These are phyloP conservation scores for Trichomonascaceae sp. DNA, from an alignment of 1,139 yeast genomes.

Conservation along the genomic window DNA sequence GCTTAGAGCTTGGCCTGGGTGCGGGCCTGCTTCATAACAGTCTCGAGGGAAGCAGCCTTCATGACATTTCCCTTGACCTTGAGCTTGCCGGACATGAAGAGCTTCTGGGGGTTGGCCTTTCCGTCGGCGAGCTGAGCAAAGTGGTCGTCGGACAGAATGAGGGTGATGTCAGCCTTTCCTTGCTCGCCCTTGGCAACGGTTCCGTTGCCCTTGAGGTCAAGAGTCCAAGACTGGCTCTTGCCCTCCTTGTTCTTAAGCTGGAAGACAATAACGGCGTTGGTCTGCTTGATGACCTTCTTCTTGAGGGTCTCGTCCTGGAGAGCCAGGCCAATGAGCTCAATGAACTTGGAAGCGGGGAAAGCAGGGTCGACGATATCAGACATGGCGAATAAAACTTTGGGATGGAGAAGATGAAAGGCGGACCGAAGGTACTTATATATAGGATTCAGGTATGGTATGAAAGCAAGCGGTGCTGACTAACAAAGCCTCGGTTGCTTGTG, in stretches of 20 bases:
- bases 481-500: neutral
- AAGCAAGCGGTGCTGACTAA: too few relatives aligned
- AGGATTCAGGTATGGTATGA: too few relatives aligned
- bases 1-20: constrained; percentile 36
- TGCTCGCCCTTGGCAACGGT: constrained; percentile 34
- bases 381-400: too few relatives aligned
- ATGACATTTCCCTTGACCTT: constrained; percentile 82
- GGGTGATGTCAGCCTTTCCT: constrained; percentile 50
- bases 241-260: constrained; percentile 59
- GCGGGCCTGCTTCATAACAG: constrained; percentile 54
- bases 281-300: constrained; percentile 28
- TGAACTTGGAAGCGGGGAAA: constrained; percentile 30
- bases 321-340: constrained; percentile 25
- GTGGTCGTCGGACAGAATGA: constrained; percentile 44
- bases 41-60: constrained; percentile 75
- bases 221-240: constrained; percentile 51
- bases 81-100: constrained; percentile 73
- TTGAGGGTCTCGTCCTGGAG: constrained; percentile 20
- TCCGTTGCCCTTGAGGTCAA: constrained; percentile 61
- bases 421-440: too few relatives aligned
- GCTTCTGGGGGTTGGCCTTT: constrained; percentile 72
- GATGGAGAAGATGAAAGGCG: too few relatives aligned
- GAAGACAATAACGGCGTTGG: constrained; percentile 55
- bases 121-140: constrained; percentile 61
- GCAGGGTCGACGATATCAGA: constrained; percentile 10